Evolutionary conservation across 768 basidiomycete genomes (phyloP), one percentile per base, ranked within the genome.

Genomic region (Leccinum fibrillosum): DNA sequence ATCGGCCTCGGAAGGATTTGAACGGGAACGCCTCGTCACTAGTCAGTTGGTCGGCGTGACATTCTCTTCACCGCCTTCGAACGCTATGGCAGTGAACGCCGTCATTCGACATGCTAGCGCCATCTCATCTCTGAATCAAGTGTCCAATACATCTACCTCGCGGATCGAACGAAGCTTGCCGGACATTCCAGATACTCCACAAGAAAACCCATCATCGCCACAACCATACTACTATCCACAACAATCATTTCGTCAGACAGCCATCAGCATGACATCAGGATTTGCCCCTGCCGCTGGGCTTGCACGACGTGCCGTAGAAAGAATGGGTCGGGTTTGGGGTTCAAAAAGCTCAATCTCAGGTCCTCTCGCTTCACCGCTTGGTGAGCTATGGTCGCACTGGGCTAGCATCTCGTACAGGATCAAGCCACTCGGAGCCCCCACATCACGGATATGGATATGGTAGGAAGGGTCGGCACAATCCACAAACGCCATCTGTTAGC

Each of bases 271-370:
- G 76, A 82, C 86, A 2, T 80, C 78, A 39, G 80, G 84, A 42
- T 78, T 89, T 50, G 84, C 85, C 3, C 87, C 88, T 26, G 86
- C 86, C 21, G 87, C 88, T 17, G 89, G 88, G 10, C 78, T 89
- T 9, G 90, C 89, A 10, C 86, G 85, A 66, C 81, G 86, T 56
- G 89, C 90, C 3, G 88, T 89, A 3, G 89, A 90, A 74, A 87
- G 84, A 70, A 83, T 91, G 77, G 85, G 86, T 39, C 80, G 82
- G 42, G 85, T 82, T 21, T 86, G 80, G 81, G 84, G 80, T 53
- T 78, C 77, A 30, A 76, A 72, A 62, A 39, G 61, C 30, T 67
- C 74, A 7, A 60, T 73, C 53, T 73, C 77, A 21, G 74, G 74
- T 59, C 68, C 75, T 47, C 79, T 81, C 50, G 77, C 81, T 10